Base-by-base conservation (phyloP, 2,329 filamentous ascomycete species). In the Claviceps sp. region DNA sequence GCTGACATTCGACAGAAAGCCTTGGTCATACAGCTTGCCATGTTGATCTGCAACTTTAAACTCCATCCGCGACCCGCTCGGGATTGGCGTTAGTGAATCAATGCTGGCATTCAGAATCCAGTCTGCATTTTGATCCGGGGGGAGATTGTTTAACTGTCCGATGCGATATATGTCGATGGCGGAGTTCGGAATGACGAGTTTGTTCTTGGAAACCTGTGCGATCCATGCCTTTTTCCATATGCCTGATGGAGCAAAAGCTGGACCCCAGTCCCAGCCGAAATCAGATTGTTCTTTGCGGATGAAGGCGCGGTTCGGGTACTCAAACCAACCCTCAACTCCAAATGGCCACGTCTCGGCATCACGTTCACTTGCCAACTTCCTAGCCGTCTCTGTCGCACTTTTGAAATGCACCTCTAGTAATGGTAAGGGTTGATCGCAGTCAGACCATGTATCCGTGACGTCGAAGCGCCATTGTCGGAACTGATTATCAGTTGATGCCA, bases 201-300 rank as follows among this genome's bases (percentile, higher is more conserved):
- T 22, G 6, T 29, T 3, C 6, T 13, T 13, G 9, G 43, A 45
- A 14, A 40, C 9, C 29, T 82, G 77, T 13, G 81, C 67, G 1
- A 80, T 62, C 60, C 73, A 79, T 1, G 76, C 78, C 43, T 78
- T 74, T 55, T 76, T 71, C 80, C 79, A 84, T 6, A 79, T 75
- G 2, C 80, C 80, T n/a, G 76, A 75, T 0, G 80, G 78, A n/a
- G 73, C 70, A 59, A 83, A 80, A 0, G 75, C 76, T 9, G 77
- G 77, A 9, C 77, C 77, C 78, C 78, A 80, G 54, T 82, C 79
- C 80, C 79, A 83, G 2, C 80, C 80, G 60, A 82, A 82, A 60
- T 82, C 78, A 7, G 70, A 77, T 60, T 82, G 76, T 58, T 82
- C 74, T 59, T 83, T 82, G 34, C 79, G 71, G 38, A 82, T 74